Conservation (phyloP, 2,329 filamentous ascomycete genomes). For the Colletotrichum sidae region DNA sequence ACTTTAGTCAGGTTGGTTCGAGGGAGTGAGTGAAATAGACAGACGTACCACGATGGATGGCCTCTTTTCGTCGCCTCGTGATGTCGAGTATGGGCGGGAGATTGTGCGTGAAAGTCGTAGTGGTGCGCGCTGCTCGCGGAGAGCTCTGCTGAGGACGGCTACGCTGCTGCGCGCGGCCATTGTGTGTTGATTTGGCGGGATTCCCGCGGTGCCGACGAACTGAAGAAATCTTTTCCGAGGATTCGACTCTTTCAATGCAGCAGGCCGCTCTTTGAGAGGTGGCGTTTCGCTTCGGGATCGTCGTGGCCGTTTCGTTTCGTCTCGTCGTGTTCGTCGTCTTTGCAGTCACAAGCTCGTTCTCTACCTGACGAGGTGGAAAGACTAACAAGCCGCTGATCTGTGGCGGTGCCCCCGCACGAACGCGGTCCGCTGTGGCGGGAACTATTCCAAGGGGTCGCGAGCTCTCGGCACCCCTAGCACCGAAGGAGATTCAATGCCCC, state of each 20-base stretch:
- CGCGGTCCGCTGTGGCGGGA: constrained; percentile 28
- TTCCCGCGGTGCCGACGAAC: no score
- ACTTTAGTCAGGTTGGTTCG: no score
- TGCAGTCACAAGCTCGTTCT: not conserved
- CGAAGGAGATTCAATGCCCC: constrained; percentile 23
- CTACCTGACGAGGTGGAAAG: not conserved
- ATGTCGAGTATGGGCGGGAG: constrained; percentile 25
- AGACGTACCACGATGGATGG: constrained; percentile 33
- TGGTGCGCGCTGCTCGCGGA: constrained; percentile 21
- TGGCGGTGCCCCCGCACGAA: constrained; percentile 35
- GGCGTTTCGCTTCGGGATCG: no score
- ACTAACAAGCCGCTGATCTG: constrained; percentile 29
- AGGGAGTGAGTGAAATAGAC: not conserved
- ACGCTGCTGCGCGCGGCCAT: constrained; percentile 27
- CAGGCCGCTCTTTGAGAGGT: no score
- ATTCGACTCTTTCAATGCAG: no score
- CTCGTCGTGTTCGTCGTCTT: constrained; percentile 1
- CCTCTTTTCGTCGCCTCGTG: constrained; percentile 24
- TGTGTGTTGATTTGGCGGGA: not conserved
- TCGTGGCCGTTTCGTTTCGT: no score
- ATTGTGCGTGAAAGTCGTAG: not conserved
- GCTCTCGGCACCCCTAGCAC: constrained; percentile 20
- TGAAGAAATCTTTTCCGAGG: no score
- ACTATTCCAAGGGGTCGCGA: not conserved
- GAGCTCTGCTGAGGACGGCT: constrained; percentile 20